Evolutionary conservation across 2,329 filamentous ascomycete species (phyloP).

Genomic region (Emmonsiellopsis sp.): DNA sequence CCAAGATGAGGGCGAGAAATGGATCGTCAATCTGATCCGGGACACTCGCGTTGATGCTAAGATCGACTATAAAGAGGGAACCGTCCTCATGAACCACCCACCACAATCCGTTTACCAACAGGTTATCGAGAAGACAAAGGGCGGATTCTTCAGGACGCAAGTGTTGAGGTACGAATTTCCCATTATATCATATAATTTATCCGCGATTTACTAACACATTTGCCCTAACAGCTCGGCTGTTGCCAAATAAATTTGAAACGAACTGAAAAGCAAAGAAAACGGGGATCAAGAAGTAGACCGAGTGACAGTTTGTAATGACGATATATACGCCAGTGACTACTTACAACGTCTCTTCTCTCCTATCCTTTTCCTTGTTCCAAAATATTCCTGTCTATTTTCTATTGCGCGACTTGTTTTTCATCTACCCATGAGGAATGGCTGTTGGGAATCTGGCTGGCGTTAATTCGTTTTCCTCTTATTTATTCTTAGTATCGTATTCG

Average conservation of each 20-base stretch:
- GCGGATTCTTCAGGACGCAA: slow-evolving; percentile 96
- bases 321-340: too few relatives aligned
- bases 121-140: slow-evolving; percentile 98
- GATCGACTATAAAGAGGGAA: slow-evolving; percentile 98
- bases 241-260: slow-evolving; percentile 34
- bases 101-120: slow-evolving; percentile 98
- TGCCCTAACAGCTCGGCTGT: slow-evolving; percentile 35
- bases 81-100: slow-evolving; percentile 98
- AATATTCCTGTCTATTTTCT: background rate
- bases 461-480: slow-evolving; percentile 1
- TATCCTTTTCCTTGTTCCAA: background rate
- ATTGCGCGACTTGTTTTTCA: slow-evolving; percentile 1
- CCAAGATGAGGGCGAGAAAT: slow-evolving; percentile 96
- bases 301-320: background rate
- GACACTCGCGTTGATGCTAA: slow-evolving; percentile 97
- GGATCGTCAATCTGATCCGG: slow-evolving; percentile 98
- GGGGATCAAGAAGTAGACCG: slow-evolving; percentile 8
- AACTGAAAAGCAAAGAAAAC: slow-evolving; percentile 8
- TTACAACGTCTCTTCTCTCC: background rate
- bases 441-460: slow-evolving; percentile 8
- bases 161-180: slow-evolving; percentile 56
- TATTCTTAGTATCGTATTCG: slow-evolving; percentile 6
- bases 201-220: slow-evolving; percentile 5
- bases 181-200: slow-evolving; percentile 3
- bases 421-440: slow-evolving; percentile 3